Conservation (phyloP, 495 filamentous ascomycete species). For the Penicillium roqueforti region DNA sequence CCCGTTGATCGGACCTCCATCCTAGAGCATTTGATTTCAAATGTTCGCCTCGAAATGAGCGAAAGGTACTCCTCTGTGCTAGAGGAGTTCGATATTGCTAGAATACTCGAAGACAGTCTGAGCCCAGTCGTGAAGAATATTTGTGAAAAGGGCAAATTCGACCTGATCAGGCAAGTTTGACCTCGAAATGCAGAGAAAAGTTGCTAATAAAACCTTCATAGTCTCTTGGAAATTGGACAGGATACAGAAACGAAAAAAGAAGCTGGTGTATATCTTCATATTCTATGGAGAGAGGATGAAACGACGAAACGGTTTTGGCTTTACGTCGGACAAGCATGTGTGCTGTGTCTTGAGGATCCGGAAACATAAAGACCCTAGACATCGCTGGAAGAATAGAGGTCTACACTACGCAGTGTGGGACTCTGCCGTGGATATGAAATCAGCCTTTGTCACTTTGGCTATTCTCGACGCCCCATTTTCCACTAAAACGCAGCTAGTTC, state of each 20-base stretch:
- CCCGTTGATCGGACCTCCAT: not conserved
- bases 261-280: not conserved
- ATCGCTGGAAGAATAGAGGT: not conserved
- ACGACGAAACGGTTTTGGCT: not conserved
- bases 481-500: not conserved
- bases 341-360: not conserved
- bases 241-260: not conserved
- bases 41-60: not conserved
- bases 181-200: not conserved
- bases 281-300: not conserved
- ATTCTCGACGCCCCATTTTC: not conserved
- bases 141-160: not conserved
- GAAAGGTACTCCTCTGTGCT: not conserved
- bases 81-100: not conserved
- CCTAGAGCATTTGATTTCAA: not conserved
- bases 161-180: not conserved
- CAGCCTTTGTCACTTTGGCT: slow-evolving; percentile 16
- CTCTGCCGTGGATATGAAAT: slow-evolving; percentile 7
- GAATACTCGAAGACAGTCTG: not conserved
- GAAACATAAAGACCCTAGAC: not conserved
- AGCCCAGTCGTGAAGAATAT: not conserved
- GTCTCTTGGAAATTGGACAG: not conserved
- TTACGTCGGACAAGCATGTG: not conserved
- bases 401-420: slow-evolving; percentile 18
- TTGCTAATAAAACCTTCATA: not conserved